phyloP scores from a whole-genome alignment of 192 early-diverging fungal genomes.

The Coemansia sp. region DNA sequence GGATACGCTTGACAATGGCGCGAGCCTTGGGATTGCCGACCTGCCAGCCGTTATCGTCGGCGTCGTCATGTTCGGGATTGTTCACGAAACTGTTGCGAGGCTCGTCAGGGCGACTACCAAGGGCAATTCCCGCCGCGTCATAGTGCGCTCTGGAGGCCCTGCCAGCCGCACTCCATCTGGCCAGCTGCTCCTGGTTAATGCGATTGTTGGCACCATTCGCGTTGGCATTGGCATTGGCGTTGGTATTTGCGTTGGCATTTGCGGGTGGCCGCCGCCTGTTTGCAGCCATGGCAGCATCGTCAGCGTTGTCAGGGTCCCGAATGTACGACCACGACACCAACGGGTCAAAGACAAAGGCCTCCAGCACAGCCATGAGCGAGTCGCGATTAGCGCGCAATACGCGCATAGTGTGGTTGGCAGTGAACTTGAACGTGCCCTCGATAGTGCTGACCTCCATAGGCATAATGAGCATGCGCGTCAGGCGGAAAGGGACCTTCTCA shows the following conservation, averaged over 20 bases:
- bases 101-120: slow-evolving; percentile 24
- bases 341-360: slow-evolving; percentile 98
- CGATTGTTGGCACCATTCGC: neutral
- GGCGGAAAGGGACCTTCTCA: slow-evolving; percentile 93
- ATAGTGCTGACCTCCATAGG: slow-evolving; percentile 98
- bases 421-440: slow-evolving; percentile 93
- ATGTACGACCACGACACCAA: slow-evolving; percentile 26
- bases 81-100: slow-evolving; percentile 22
- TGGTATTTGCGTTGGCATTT: neutral
- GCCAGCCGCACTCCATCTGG: slow-evolving; percentile 3
- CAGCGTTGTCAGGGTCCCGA: slow-evolving; percentile 12
- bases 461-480: slow-evolving; percentile 94
- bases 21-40: slow-evolving; percentile 73
- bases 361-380: slow-evolving; percentile 96
- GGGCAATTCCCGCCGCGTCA: neutral
- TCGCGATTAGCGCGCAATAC: slow-evolving; percentile 96
- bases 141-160: neutral
- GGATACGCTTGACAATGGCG: slow-evolving; percentile 84
- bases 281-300: neutral
- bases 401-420: slow-evolving; percentile 92
- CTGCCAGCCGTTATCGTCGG: slow-evolving; percentile 30
- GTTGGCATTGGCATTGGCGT: neutral
- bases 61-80: neutral
- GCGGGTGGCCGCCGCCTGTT: neutral
- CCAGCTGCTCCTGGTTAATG: slow-evolving; percentile 8